Evolutionary conservation across 2,329 filamentous ascomycete species (phyloP).

Genomic region (Fusarium domesticum): DNA sequence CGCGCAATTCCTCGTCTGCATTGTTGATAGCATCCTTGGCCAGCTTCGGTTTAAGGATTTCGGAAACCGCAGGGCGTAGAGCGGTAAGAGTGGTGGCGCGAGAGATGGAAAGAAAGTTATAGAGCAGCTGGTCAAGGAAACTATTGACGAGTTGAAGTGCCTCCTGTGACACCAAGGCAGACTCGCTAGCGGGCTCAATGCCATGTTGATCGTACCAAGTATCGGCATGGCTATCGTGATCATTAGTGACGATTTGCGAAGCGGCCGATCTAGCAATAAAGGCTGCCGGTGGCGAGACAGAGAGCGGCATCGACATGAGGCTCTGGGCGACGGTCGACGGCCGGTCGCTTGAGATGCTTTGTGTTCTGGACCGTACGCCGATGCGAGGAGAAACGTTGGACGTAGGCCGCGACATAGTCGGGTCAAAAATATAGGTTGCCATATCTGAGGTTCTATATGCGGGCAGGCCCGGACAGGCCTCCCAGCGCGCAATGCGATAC

Average conservation of each 20-base stretch:
- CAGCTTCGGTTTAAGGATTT: slow-evolving; percentile 85
- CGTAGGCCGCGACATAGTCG: slow-evolving; percentile 33
- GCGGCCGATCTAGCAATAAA: slow-evolving; percentile 89
- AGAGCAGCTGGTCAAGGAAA: slow-evolving; percentile 91
- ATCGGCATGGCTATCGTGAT: slow-evolving; percentile 72
- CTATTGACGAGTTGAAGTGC: slow-evolving; percentile 80
- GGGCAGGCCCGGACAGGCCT: slow-evolving; percentile 24
- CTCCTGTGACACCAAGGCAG: slow-evolving; percentile 67
- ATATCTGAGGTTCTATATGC: slow-evolving; percentile 26
- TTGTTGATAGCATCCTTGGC: slow-evolving; percentile 80
- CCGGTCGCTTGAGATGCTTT: slow-evolving; percentile 69
- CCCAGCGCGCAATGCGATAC: slow-evolving; percentile 15
- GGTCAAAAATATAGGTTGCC: slow-evolving; percentile 28
- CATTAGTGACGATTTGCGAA: slow-evolving; percentile 85
- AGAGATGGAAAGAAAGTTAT: slow-evolving; percentile 79
- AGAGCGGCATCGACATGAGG: slow-evolving; percentile 63
- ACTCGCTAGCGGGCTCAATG: slow-evolving; percentile 62
- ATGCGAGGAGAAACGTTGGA: slow-evolving; percentile 36
- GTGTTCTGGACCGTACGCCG: slow-evolving; percentile 47
- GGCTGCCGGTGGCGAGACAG: slow-evolving; percentile 71
- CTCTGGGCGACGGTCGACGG: slow-evolving; percentile 59
- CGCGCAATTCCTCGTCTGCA: slow-evolving; percentile 81
- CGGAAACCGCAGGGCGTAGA: slow-evolving; percentile 76
- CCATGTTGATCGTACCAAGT: slow-evolving; percentile 68
- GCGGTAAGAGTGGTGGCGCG: slow-evolving; percentile 72